Conservation (phyloP, 75 land plant genomes). For the Ceratopteris richardii region DNA sequence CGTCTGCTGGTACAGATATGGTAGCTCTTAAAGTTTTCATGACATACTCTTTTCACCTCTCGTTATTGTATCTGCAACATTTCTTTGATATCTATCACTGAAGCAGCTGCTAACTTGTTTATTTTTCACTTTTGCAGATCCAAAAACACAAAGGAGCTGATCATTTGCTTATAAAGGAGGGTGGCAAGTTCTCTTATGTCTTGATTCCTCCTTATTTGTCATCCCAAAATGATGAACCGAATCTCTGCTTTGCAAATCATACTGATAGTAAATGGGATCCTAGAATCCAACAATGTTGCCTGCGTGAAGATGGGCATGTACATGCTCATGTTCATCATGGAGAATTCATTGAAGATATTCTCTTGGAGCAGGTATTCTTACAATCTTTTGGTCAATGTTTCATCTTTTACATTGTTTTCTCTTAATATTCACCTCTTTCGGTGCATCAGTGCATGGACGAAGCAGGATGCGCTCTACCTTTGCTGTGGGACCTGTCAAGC, state of each 20-base stretch:
- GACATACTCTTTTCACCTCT: no score
- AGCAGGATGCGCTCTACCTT: conserved; percentile 26
- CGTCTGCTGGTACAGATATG: no score
- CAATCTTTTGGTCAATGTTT: background rate
- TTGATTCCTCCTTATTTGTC: conserved; percentile 13
- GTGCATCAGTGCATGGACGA: conserved; percentile 26
- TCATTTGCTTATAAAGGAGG: conserved; percentile 22
- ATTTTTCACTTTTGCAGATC: no score
- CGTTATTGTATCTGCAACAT: no score
- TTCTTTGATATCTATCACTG: no score
- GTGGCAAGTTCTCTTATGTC: conserved; percentile 21
- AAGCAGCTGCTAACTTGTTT: no score
- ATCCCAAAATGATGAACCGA: conserved; percentile 3
- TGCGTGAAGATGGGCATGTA: conserved; percentile 23
- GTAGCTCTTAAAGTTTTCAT: no score
- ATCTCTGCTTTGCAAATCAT: conserved; percentile 26
- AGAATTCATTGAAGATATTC: conserved; percentile 23
- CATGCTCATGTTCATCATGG: conserved; percentile 39
- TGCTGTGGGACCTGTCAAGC: conserved; percentile 16
- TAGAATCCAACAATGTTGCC: conserved; percentile 19
- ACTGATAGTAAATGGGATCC: conserved; percentile 14
- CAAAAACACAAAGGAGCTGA: conserved; percentile 18
- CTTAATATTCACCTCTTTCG: background rate
- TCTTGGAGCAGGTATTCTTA: conserved; percentile 22
- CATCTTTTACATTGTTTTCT: background rate